phyloP scores from a whole-genome alignment of 2,329 filamentous ascomycete genomes.

The Didymella lethalis region DNA sequence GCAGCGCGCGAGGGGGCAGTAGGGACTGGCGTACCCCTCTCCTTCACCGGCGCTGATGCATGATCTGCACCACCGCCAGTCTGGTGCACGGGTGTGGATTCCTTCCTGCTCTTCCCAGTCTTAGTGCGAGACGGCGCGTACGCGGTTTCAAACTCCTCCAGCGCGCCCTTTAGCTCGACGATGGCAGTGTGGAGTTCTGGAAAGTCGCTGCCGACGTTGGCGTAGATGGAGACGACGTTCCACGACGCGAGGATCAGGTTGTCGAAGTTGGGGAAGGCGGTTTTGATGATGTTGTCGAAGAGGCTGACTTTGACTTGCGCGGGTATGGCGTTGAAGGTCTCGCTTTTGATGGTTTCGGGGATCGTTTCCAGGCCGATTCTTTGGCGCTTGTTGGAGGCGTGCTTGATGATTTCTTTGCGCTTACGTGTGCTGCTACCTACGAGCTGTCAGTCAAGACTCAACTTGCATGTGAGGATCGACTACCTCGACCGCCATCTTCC shows the following conservation, averaged over 20 bases:
- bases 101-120: conserved; percentile 7
- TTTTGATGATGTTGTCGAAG: conserved; percentile 39
- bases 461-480: not conserved
- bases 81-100: not conserved
- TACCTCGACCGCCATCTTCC: not conserved
- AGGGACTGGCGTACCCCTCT: not conserved
- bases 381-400: conserved; percentile 39
- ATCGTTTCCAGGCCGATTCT: conserved; percentile 32
- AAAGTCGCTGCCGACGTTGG: conserved; percentile 37
- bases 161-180: conserved; percentile 35
- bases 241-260: conserved; percentile 42
- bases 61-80: not conserved
- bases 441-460: not conserved
- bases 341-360: conserved; percentile 34
- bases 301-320: conserved; percentile 36
- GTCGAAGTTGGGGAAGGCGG: conserved; percentile 42
- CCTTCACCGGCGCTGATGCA: not conserved
- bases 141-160: conserved; percentile 36
- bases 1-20: not conserved
- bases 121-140: conserved; percentile 12
- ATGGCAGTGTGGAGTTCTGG: conserved; percentile 37
- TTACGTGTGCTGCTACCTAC: conserved; percentile 7
- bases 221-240: conserved; percentile 44
- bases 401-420: conserved; percentile 25
- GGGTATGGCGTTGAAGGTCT: conserved; percentile 34